Evolutionary conservation across 441 rosid genomes (phyloP).

Genomic region (Populus hybrid): DNA sequence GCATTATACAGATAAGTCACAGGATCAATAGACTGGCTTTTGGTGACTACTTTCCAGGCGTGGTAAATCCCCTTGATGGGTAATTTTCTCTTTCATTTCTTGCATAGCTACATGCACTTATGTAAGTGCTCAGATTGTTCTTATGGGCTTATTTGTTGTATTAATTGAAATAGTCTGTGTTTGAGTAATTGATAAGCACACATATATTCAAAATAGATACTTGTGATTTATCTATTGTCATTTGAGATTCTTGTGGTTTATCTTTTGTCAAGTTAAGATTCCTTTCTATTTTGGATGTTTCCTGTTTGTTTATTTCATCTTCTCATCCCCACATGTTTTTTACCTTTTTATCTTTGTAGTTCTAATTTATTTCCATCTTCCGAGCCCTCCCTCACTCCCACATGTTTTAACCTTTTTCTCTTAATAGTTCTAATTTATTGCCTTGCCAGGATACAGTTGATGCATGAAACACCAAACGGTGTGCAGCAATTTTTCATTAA

Average conservation of each 20-base stretch:
- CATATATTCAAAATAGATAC: not conserved
- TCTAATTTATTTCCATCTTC: not conserved
- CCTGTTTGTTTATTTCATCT: not conserved
- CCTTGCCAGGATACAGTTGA: constrained; percentile 56
- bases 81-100: constrained; percentile 29
- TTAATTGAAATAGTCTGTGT: not conserved
- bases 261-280: not conserved
- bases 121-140: not conserved
- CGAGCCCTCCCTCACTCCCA: not conserved
- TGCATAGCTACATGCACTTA: not conserved
- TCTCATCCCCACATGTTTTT: not conserved
- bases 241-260: not conserved
- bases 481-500: constrained; percentile 91
- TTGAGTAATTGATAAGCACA: not conserved
- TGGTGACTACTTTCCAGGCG: constrained; percentile 96
- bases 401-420: not conserved
- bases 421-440: not conserved
- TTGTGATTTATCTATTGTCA: not conserved
- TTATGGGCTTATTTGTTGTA: not conserved
- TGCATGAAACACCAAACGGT: constrained; percentile 72
- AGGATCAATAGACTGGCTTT: constrained; percentile 74
- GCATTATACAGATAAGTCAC: constrained; percentile 69
- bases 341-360: not conserved
- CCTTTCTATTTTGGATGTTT: not conserved
- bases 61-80: constrained; percentile 91